These are phyloP conservation scores for Fragaria vesca DNA, from an alignment of 306 rosid genomes.

Conservation along the genomic window DNA sequence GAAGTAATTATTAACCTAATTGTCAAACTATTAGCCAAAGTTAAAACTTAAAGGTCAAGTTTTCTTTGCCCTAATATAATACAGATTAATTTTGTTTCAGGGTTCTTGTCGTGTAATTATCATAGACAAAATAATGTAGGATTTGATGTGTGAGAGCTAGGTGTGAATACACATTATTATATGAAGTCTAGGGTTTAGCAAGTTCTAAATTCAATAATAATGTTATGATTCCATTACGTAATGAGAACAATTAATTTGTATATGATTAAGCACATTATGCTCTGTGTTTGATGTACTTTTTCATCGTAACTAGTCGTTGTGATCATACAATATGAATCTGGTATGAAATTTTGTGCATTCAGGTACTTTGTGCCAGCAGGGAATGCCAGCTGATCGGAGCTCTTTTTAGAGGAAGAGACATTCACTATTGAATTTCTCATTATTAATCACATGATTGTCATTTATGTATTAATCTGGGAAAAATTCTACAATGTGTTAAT, in stretches of 20 bases:
- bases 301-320: neutral
- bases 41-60: neutral
- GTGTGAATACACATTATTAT: neutral
- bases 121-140: neutral
- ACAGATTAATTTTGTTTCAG: neutral
- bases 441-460: neutral
- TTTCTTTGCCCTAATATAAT: neutral
- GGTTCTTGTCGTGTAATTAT: neutral
- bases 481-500: no score
- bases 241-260: neutral
- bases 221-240: neutral
- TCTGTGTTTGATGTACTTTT: neutral
- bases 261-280: conserved; percentile 13
- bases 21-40: neutral
- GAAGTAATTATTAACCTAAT: neutral
- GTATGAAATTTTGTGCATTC: neutral
- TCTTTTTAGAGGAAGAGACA: neutral
- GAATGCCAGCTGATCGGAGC: neutral
- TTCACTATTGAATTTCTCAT: neutral
- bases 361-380: neutral
- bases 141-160: neutral
- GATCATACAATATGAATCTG: neutral
- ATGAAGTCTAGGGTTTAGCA: neutral
- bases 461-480: no score
- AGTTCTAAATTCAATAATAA: neutral